phyloP scores from a whole-genome alignment of 2,329 filamentous ascomycete species.

The Pseudogymnoascus sp. region DNA sequence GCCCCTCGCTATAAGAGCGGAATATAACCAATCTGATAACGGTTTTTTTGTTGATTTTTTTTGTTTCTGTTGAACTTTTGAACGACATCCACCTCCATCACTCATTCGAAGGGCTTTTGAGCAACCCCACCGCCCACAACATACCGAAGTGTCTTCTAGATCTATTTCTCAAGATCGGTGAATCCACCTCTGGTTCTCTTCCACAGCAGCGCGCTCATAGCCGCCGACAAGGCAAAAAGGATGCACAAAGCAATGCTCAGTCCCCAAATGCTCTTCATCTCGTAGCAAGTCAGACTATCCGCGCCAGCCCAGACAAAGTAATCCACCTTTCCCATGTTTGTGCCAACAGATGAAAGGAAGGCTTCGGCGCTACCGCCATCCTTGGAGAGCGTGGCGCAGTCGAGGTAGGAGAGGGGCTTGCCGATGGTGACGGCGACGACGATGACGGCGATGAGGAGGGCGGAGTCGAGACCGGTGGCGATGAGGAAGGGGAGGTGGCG shows the following conservation, averaged over 20 bases:
- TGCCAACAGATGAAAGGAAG: conserved; percentile 36
- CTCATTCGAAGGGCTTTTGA: not conserved
- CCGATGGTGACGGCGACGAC: conserved; percentile 71
- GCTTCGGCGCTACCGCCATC: conserved; percentile 33
- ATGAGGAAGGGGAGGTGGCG: conserved; percentile 67
- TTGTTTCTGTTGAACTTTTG: not conserved
- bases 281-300: conserved; percentile 60
- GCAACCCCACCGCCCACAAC: not conserved
- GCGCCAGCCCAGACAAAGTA: conserved; percentile 43
- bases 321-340: conserved; percentile 34
- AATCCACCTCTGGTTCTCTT: conserved; percentile 19
- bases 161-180: conserved; percentile 34
- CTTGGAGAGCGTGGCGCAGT: conserved; percentile 48
- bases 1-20: not conserved
- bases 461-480: conserved; percentile 54
- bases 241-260: conserved; percentile 70
- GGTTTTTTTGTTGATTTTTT: not conserved
- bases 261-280: conserved; percentile 85
- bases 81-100: not conserved
- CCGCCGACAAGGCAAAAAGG: conserved; percentile 55
- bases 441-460: conserved; percentile 68
- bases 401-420: conserved; percentile 68
- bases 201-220: conserved; percentile 54
- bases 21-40: not conserved
- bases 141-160: not conserved